Percentiles rank a stretch among this genome's conserved stretches.
phyloP scores from a whole-genome alignment of 78 protist species.

The Chrysochromulina tobinii region DNA sequence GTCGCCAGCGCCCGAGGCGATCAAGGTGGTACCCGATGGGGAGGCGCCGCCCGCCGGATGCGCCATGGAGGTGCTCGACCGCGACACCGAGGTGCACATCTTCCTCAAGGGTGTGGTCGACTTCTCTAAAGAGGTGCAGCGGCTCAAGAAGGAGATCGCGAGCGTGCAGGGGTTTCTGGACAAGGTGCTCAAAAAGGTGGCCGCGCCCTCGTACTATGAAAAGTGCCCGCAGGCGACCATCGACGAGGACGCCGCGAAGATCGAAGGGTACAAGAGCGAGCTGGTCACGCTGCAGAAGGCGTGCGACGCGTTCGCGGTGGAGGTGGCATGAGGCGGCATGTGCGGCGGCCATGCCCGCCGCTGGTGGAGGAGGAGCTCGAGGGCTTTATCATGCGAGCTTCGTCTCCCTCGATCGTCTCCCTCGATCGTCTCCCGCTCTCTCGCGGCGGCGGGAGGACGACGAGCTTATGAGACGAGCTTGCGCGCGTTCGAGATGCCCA shows the following conservation, averaged over 20 bases:
- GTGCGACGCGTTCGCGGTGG: no score
- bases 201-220: background rate
- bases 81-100: slow-evolving; percentile 2
- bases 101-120: slow-evolving; percentile 26
- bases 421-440: no score
- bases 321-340: no score
- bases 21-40: no score
- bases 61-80: background rate
- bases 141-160: slow-evolving; percentile 9
- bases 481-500: no score
- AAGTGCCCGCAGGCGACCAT: background rate
- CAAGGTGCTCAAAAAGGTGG: background rate
- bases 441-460: no score
- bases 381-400: no score
- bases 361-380: no score
- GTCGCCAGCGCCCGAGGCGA: background rate
- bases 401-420: no score
- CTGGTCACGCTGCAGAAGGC: background rate
- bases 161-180: background rate
- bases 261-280: background rate
- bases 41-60: no score
- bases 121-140: background rate
- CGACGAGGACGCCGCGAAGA: background rate
- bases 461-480: no score
- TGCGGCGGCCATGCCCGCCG: no score